Evolutionary conservation across 106 monocot genomes (phyloP).

Genomic region (Amphibolis antarctica): DNA sequence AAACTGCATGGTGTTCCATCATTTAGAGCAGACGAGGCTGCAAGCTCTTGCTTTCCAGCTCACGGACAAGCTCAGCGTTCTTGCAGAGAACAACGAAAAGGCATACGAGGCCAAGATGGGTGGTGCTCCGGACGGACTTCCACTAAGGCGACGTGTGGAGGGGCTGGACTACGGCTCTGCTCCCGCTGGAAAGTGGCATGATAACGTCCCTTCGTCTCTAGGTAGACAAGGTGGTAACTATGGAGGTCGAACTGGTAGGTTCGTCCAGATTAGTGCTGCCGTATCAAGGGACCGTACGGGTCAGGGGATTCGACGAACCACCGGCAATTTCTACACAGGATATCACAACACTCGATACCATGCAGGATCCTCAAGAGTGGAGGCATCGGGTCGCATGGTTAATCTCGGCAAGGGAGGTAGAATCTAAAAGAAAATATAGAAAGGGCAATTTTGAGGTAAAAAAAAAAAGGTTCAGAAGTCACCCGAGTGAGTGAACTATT

Average conservation of each 20-base stretch:
- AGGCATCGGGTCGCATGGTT: constrained; percentile 44
- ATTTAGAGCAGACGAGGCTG: constrained; percentile 61
- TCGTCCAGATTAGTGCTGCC: constrained; percentile 21
- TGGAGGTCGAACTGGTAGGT: constrained; percentile 26
- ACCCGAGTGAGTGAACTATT: no score
- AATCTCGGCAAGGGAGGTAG: constrained; percentile 48
- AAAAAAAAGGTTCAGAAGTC: no score
- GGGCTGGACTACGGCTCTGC: constrained; percentile 40
- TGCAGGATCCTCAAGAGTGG: constrained; percentile 2
- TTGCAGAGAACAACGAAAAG: constrained; percentile 82
- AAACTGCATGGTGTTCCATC: constrained; percentile 64
- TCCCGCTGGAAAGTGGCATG: constrained; percentile 63
- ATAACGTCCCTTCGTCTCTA: constrained; percentile 35
- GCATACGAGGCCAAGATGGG: constrained; percentile 80
- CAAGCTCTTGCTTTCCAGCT: constrained; percentile 81
- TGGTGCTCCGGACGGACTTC: constrained; percentile 68
- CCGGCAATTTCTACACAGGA: constrained; percentile 23
- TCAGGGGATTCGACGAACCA: constrained; percentile 13
- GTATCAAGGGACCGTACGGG: constrained; percentile 15
- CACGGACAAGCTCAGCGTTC: constrained; percentile 69
- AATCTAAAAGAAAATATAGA: no score
- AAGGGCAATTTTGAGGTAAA: no score
- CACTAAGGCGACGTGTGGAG: constrained; percentile 45
- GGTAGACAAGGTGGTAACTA: constrained; percentile 35
- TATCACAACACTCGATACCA: constrained; percentile 38